Base-by-base conservation (phyloP, 176 grass and related monocot genomes). In the Rhynchospora breviuscula region DNA sequence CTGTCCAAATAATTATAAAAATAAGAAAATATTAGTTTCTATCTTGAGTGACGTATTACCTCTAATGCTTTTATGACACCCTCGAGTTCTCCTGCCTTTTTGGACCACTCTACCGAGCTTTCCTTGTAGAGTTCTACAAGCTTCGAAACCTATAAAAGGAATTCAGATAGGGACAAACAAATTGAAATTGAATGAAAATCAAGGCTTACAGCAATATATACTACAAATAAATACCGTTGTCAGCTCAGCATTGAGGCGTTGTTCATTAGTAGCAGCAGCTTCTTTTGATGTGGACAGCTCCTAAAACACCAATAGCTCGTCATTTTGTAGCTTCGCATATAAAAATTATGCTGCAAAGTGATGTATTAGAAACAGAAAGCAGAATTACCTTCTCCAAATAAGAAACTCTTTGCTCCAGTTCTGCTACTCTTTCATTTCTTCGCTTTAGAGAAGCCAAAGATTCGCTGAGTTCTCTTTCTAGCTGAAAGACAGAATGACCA, bases 11-110 rank as follows among this genome's bases (percentile, higher is more conserved):
- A 46, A 15, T 7, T 56, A 7, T 57, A 8, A 18, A 78, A 18
- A 13, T 8, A 21, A 6, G 7, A 83, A 54, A 83, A 56, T 33
- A 43, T 17, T 21, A 43, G 15, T 25, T 31, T 45, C 31, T 49
- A 69, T 73, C 67, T 78, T 80, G 43, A 80, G 63, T 14, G 82
- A 63, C 47, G 47, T 10, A 21, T 89, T 77, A 99, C 96, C 96
- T 99, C 89, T 87, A 99, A 89, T 81, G 96, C 93, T 93, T 99
- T 95, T 78, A 99, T 95, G 83, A 99, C 96, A 79, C 96, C 96
- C 83, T 99, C 96, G 22, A 99, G 96, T 82, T 95, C 91, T 61
- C 91, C 91, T 21, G 91, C 82, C 59, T 95, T 99, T 81, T 93
- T 99, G 12, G 93, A 99, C 91, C 91, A 95, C 91, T 99, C 93